Conservation (phyloP, 1,284 basidiomycete species). For the Sporisorium exsertum region DNA sequence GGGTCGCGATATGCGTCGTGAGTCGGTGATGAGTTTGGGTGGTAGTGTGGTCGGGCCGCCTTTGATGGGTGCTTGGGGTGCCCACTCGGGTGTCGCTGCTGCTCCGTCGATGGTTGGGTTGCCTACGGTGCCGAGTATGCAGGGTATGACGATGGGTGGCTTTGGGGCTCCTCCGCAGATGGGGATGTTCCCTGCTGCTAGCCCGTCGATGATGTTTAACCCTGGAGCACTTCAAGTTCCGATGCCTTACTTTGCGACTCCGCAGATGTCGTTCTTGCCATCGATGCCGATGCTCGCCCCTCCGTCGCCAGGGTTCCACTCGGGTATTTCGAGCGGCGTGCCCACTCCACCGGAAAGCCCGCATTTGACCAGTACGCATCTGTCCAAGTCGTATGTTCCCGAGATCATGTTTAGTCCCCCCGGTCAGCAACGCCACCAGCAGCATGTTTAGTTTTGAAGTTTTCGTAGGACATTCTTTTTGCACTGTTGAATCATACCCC, state of each 20-base stretch:
- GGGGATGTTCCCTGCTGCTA: conserved; percentile 8
- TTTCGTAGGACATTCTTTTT: conserved; percentile 6
- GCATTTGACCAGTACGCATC: conserved; percentile 3
- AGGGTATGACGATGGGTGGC: conserved; percentile 6
- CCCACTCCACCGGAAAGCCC: conserved; percentile 49
- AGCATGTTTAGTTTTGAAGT: background rate
- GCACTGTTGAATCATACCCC: background rate
- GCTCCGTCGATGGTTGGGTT: conserved; percentile 15
- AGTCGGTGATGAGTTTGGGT: conserved; percentile 27
- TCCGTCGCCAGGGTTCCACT: conserved; percentile 32
- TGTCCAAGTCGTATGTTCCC: conserved; percentile 12
- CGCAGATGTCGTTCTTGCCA: conserved; percentile 17
- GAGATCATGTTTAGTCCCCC: conserved; percentile 8
- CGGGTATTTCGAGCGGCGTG: conserved; percentile 24
- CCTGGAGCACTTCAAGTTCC: conserved; percentile 23
- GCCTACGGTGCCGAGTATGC: conserved; percentile 15
- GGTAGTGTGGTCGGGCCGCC: conserved; percentile 5
- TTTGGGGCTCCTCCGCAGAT: conserved; percentile 6
- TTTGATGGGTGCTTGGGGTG: conserved; percentile 17
- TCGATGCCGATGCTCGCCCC: conserved; percentile 41
- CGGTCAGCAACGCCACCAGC: background rate
- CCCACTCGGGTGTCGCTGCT: conserved; percentile 2
- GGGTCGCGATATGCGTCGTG: conserved; percentile 14
- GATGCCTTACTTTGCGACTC: conserved; percentile 25
- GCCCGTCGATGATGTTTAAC: conserved; percentile 27